Evolutionary conservation across 257 asterid genomes (phyloP).

Genomic region (Solanum chaucha): DNA sequence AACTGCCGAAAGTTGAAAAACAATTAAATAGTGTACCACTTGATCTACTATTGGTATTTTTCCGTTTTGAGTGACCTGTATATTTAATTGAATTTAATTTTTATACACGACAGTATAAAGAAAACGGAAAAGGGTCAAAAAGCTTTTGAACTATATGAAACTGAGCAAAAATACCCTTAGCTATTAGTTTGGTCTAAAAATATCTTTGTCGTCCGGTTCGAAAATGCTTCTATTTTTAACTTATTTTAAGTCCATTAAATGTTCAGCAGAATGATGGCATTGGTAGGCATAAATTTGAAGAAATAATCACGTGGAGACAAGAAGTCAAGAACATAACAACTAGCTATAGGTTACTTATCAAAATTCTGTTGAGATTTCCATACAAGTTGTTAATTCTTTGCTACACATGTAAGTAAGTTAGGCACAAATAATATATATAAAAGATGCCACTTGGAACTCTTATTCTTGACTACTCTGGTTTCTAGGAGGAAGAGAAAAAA

Average conservation of each 20-base stretch:
- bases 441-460: background rate
- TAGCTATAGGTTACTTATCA: background rate
- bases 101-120: background rate
- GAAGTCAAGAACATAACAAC: background rate
- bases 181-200: background rate
- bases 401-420: background rate
- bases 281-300: background rate
- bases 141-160: background rate
- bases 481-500: background rate
- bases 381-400: background rate
- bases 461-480: background rate
- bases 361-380: background rate
- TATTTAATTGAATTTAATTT: background rate
- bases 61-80: background rate
- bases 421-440: background rate
- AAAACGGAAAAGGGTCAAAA: background rate
- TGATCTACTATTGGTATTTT: background rate
- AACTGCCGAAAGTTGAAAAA: background rate
- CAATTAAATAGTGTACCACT: background rate
- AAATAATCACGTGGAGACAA: background rate
- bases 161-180: background rate
- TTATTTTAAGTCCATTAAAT: too few species aligned
- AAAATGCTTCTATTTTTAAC: too few species aligned
- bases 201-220: background rate
- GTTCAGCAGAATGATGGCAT: background rate